phyloP scores from a whole-genome alignment of 306 rosid genomes.

The Cicer arietinum region DNA sequence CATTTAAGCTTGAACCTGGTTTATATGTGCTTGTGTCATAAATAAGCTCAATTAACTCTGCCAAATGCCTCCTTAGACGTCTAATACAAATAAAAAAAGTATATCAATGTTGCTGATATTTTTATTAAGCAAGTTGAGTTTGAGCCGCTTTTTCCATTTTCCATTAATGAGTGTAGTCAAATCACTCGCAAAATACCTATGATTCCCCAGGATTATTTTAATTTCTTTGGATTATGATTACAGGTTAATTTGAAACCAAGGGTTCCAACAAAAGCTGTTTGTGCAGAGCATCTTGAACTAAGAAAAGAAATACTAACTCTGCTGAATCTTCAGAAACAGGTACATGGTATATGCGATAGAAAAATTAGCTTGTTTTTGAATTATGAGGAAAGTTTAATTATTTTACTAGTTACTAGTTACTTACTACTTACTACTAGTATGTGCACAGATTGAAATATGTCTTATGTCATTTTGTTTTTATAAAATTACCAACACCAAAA shows the following conservation, averaged over 20 bases:
- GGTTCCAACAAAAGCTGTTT: slow-evolving; percentile 93
- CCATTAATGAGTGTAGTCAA: slow-evolving; percentile 5
- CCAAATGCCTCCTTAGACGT: not conserved
- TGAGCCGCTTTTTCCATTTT: not conserved
- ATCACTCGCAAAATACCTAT: slow-evolving; percentile 12
- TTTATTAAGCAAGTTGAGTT: slow-evolving; percentile 10
- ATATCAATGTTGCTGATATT: not conserved
- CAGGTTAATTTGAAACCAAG: slow-evolving; percentile 94
- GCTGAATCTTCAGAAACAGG: slow-evolving; percentile 97
- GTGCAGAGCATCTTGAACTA: slow-evolving; percentile 94
- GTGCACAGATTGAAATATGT: slow-evolving; percentile 27
- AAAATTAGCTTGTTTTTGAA: slow-evolving; percentile 10
- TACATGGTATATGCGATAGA: slow-evolving; percentile 31
- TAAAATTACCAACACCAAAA: slow-evolving; percentile 1
- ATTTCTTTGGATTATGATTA: slow-evolving; percentile 18
- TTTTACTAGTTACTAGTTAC: not conserved
- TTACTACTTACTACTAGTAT: slow-evolving; percentile 15
- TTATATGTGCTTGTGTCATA: not conserved
- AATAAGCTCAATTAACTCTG: slow-evolving; percentile 1
- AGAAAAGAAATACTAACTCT: slow-evolving; percentile 90
- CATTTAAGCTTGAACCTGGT: slow-evolving; percentile 10
- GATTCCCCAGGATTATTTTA: not conserved
- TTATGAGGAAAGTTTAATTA: slow-evolving; percentile 14
- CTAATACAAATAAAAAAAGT: not conserved
- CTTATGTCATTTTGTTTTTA: not conserved